These are phyloP conservation scores for Inonotus obliquus DNA, from an alignment of 1,284 basidiomycete species.

Conservation along the genomic window DNA sequence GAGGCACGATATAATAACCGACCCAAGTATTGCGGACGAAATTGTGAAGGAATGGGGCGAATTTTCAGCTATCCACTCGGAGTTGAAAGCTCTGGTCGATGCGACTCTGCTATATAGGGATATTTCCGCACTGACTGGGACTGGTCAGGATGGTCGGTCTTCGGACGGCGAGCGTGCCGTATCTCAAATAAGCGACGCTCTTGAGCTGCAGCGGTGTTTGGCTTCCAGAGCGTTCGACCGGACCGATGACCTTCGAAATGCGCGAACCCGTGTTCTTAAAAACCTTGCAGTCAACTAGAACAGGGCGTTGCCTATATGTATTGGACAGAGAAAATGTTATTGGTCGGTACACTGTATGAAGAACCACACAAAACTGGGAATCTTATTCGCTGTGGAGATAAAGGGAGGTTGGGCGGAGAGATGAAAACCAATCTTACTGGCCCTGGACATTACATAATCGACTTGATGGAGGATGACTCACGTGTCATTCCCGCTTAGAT, in stretches of 20 bases:
- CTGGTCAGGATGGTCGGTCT: not conserved
- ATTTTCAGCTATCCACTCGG: constrained; percentile 21
- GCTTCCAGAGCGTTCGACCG: constrained; percentile 57
- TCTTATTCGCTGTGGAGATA: no score
- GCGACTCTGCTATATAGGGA: constrained; percentile 53
- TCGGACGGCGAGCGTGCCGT: constrained; percentile 21
- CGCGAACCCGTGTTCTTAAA: constrained; percentile 62
- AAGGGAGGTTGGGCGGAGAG: not conserved
- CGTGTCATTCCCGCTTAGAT: not conserved
- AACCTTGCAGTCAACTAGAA: not conserved
- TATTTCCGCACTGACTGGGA: constrained; percentile 41
- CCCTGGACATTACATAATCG: not conserved
- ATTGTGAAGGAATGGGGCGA: constrained; percentile 25
- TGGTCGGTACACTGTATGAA: not conserved
- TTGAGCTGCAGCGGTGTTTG: constrained; percentile 44
- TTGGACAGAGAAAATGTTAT: not conserved
- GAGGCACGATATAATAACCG: not conserved
- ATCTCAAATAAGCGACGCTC: constrained; percentile 35
- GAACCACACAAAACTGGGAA: no score
- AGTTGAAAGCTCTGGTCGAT: constrained; percentile 39
- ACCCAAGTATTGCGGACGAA: constrained; percentile 1
- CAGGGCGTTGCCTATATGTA: not conserved
- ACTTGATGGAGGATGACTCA: not conserved
- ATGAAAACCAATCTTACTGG: not conserved
- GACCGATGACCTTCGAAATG: constrained; percentile 47